phyloP scores from a whole-genome alignment of 805 yeast species.

The Saccharomycopsis lassenensis region DNA sequence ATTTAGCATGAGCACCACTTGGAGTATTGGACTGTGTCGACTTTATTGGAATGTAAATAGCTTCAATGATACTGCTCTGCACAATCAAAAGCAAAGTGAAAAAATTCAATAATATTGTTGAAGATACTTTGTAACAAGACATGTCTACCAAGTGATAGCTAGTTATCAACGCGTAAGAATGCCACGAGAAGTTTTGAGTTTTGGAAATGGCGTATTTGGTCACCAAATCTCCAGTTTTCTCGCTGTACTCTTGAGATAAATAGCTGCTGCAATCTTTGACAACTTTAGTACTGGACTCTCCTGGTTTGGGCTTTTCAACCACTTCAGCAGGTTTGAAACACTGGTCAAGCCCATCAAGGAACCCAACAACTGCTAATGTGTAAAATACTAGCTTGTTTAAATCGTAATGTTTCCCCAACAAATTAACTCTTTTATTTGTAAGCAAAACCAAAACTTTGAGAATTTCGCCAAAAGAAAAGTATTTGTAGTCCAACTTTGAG shows the following conservation, averaged over 20 bases:
- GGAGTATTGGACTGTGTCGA: too few species aligned
- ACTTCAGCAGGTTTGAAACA: slow-evolving; percentile 1
- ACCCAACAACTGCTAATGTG: slow-evolving; percentile 5
- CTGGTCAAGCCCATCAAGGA: slow-evolving; percentile 2
- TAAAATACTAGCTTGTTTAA: slow-evolving; percentile 8
- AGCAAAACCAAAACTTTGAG: slow-evolving; percentile 10
- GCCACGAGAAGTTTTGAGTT: slow-evolving; percentile 1
- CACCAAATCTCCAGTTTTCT: slow-evolving; percentile 13
- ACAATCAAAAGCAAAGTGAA: slow-evolving; percentile 9
- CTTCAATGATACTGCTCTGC: slow-evolving; percentile 1
- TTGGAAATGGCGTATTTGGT: slow-evolving; percentile 5
- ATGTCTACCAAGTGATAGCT: not conserved
- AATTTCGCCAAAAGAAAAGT: slow-evolving; percentile 10
- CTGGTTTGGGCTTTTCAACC: not conserved
- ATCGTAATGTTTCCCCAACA: slow-evolving; percentile 9
- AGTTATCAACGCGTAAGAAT: slow-evolving; percentile 2
- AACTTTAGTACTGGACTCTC: not conserved
- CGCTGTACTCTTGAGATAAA: slow-evolving; percentile 6
- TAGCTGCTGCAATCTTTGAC: not conserved
- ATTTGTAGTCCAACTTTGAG: not conserved
- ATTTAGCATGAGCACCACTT: too few species aligned
- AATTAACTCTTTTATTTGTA: slow-evolving; percentile 4
- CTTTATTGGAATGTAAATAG: not conserved
- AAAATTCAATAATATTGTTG: slow-evolving; percentile 8
- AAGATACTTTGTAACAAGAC: not conserved